A percentile compares a stretch with the other conserved stretches of the same genome.
Evolutionary conservation across 2,329 filamentous ascomycete genomes (phyloP).

Genomic region (Pseudogymnoascus sp.): DNA sequence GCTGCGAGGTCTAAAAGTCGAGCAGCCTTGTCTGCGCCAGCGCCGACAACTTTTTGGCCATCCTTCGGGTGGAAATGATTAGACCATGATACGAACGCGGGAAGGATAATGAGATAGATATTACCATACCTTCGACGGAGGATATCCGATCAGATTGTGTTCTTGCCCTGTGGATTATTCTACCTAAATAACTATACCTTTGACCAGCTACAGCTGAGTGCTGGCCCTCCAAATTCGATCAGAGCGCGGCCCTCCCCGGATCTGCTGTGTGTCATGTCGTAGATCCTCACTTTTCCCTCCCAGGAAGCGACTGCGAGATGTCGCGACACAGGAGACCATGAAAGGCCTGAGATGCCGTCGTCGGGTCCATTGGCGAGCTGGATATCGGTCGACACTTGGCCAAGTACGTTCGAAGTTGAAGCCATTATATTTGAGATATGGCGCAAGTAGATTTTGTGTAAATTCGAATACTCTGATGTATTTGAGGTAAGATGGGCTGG

Average conservation of each 20-base stretch:
- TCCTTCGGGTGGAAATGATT: constrained; percentile 49
- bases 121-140: neutral
- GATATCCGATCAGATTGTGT: constrained; percentile 3
- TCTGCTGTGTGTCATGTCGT: constrained; percentile 73
- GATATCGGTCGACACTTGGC: constrained; percentile 86
- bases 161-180: neutral
- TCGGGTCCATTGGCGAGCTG: constrained; percentile 71
- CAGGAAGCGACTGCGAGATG: constrained; percentile 86
- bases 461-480: neutral
- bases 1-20: constrained; percentile 76
- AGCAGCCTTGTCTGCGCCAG: constrained; percentile 83
- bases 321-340: constrained; percentile 70
- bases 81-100: constrained; percentile 9
- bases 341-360: constrained; percentile 81
- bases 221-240: constrained; percentile 79
- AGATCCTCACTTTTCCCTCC: constrained; percentile 97
- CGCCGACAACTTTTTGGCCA: constrained; percentile 79
- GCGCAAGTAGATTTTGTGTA: neutral
- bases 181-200: constrained; percentile 50
- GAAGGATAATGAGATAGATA: neutral
- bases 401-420: constrained; percentile 56
- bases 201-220: constrained; percentile 79
- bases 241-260: constrained; percentile 74
- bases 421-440: constrained; percentile 1
- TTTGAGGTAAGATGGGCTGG: neutral